Conservation (phyloP, 768 basidiomycete species). For the Podaxis sp. region DNA sequence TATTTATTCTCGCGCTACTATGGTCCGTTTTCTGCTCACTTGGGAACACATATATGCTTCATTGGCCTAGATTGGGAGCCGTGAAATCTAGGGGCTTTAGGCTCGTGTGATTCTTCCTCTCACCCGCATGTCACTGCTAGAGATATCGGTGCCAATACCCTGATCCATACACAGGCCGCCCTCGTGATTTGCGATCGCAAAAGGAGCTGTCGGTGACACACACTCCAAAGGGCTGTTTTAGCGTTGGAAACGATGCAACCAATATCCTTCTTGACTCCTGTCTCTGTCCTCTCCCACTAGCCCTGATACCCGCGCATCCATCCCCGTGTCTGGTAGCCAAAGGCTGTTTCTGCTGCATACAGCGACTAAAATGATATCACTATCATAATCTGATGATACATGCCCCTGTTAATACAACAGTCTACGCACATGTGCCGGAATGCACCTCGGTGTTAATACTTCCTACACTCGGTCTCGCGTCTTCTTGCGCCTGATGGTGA, state of each 20-base stretch:
- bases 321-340: neutral
- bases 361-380: neutral
- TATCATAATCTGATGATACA: slow-evolving; percentile 2
- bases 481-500: neutral
- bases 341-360: slow-evolving; percentile 1
- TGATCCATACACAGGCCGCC: neutral
- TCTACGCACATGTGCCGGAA: neutral
- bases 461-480: neutral
- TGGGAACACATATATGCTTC: neutral
- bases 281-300: neutral
- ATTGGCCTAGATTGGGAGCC: neutral
- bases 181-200: slow-evolving; percentile 1
- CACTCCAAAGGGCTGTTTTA: neutral
- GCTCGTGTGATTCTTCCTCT: slow-evolving; percentile 3
- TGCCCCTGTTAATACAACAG: neutral
- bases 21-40: slow-evolving; percentile 12
- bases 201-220: slow-evolving; percentile 5
- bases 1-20: slow-evolving; percentile 13
- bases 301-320: slow-evolving; percentile 6
- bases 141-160: neutral
- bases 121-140: neutral
- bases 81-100: neutral
- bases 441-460: neutral
- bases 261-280: slow-evolving; percentile 2
- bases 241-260: slow-evolving; percentile 6